Base-by-base conservation (phyloP, 2,329 filamentous ascomycete species). In the Endoconidiophora laricicola region DNA sequence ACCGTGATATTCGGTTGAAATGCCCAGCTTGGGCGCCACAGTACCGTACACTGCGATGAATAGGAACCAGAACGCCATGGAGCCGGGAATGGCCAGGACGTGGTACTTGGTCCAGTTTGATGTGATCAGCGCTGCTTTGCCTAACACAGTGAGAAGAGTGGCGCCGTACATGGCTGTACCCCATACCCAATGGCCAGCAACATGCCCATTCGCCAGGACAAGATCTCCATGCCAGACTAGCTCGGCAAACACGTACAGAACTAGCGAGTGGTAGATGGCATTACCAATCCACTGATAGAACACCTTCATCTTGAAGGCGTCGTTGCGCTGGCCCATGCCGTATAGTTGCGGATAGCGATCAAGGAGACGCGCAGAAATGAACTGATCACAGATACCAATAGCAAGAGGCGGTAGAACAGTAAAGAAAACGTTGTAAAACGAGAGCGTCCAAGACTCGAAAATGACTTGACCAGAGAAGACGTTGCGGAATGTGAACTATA, bases 31-130 rank as follows among this genome's bases (percentile, higher is more conserved):
- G 0, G 91, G 91, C 22, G 86, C 90, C 1, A 91, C 82, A 22
- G 74, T 86, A 38, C 79, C 87, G 66, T 96, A 98, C 1, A 83
- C 78, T 3, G 87, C 86, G 56, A 96, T 74, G 63, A 96, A 94
- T 36, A 79, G 78, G 62, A 93, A 78, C 91, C 91, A 98, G 58
- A 98, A 78, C 16, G 81, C 65, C 74, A 98, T 83, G 55, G 85
- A 93, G 37, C 91, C 91, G 0, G 91, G 91, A 55, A 98, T 98
- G 33, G 91, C 87, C 56, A 96, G 77, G 56, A 98, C 78, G 54
- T 93, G 88, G 64, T 94, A 98, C 66, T 98, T 98, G 44, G 91
- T 98, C 91, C 91, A 98, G 66, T 94, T 90, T 65, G 86, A 95
- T 20, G 90, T 94, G 56, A 96, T 85, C 54, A 98, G 73, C 1